phyloP scores from a whole-genome alignment of 257 asterid species.

The Echium plantagineum region DNA sequence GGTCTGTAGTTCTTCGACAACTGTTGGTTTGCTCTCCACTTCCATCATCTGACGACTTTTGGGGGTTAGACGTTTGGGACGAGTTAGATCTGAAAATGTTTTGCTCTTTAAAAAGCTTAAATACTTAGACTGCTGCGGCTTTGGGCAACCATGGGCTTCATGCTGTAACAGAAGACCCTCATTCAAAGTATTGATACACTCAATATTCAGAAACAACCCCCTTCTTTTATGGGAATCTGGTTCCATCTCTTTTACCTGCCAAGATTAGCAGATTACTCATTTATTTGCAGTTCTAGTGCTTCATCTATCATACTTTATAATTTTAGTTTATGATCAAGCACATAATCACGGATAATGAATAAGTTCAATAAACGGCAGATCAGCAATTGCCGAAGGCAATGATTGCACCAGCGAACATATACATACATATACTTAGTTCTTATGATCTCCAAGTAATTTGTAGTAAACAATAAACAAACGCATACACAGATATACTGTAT shows the following conservation, averaged over 20 bases:
- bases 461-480: too few relatives aligned
- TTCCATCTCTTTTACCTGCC: conserved; percentile 65
- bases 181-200: conserved; percentile 74
- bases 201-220: conserved; percentile 52
- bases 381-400: too few relatives aligned
- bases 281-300: background rate
- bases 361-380: too few relatives aligned
- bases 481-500: too few relatives aligned
- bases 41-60: conserved; percentile 60
- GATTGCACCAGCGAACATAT: too few relatives aligned
- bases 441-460: too few relatives aligned
- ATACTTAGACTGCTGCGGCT: conserved; percentile 79
- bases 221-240: conserved; percentile 48
- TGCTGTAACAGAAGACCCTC: conserved; percentile 82
- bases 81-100: conserved; percentile 56
- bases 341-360: background rate
- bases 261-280: conserved; percentile 1
- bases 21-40: conserved; percentile 8
- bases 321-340: too few relatives aligned
- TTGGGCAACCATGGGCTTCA: conserved; percentile 67
- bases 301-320: too few relatives aligned
- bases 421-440: too few relatives aligned
- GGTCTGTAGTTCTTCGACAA: background rate
- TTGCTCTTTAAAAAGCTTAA: conserved; percentile 83
- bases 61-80: conserved; percentile 49